Evolutionary conservation across 2,329 filamentous ascomycete genomes (phyloP).

Genomic region (Phialemoniopsis sp.): DNA sequence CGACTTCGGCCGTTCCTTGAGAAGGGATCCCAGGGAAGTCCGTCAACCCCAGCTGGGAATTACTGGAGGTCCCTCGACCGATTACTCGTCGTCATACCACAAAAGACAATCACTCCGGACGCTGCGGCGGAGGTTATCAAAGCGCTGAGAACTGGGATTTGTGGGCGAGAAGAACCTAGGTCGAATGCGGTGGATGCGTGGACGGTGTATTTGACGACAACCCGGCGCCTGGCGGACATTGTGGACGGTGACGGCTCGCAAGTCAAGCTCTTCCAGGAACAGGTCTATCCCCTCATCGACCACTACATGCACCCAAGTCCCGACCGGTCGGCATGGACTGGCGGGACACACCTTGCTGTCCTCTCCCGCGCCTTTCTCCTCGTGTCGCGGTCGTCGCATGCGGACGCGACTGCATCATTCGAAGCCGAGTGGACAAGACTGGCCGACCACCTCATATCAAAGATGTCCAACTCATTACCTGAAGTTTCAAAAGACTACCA

Average conservation of each 20-base stretch:
- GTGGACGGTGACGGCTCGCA: conserved; percentile 41
- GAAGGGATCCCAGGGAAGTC: conserved; percentile 78
- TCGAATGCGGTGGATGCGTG: conserved; percentile 67
- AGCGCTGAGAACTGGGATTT: conserved; percentile 67
- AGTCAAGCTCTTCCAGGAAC: conserved; percentile 37
- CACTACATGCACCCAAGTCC: conserved; percentile 46
- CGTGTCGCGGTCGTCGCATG: conserved; percentile 32
- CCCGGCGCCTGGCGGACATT: conserved; percentile 45
- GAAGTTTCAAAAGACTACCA: conserved; percentile 77
- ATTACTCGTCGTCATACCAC: conserved; percentile 58
- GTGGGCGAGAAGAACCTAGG: conserved; percentile 69
- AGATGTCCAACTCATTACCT: conserved; percentile 71
- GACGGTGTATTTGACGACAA: conserved; percentile 67
- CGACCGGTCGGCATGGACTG: conserved; percentile 31
- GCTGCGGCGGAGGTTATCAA: conserved; percentile 58
- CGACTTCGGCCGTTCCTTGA: conserved; percentile 70
- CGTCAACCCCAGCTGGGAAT: conserved; percentile 29
- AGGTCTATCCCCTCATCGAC: conserved; percentile 50
- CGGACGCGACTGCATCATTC: conserved; percentile 43
- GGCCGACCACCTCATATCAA: conserved; percentile 56
- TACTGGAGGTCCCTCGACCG: conserved; percentile 70
- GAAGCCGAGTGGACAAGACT: conserved; percentile 58
- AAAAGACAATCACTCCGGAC: conserved; percentile 34
- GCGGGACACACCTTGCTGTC: conserved; percentile 25
- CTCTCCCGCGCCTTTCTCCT: conserved; percentile 44